phyloP scores from a whole-genome alignment of 169 alveolate genomes.

The Plasmodium billcollinsi region DNA sequence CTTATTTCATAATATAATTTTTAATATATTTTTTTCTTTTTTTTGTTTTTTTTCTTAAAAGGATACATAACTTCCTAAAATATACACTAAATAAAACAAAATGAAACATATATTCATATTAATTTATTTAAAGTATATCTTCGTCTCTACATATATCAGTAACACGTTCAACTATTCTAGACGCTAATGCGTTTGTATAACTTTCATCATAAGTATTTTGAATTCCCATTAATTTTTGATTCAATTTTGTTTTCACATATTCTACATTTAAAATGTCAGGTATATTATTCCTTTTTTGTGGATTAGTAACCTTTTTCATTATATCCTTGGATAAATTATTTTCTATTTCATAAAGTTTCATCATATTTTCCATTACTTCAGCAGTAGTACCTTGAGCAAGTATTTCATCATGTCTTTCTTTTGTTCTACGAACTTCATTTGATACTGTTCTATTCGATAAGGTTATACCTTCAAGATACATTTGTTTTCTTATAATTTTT shows the following conservation, averaged over 20 bases:
- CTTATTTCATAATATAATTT: too few relatives aligned
- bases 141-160: slow-evolving; percentile 28
- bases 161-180: slow-evolving; percentile 38
- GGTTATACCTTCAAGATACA: slow-evolving; percentile 34
- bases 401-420: slow-evolving; percentile 50
- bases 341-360: slow-evolving; percentile 34
- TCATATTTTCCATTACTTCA: slow-evolving; percentile 31
- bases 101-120: too few relatives aligned
- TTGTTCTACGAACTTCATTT: slow-evolving; percentile 34
- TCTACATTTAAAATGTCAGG: slow-evolving; percentile 5
- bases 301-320: slow-evolving; percentile 14
- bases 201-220: slow-evolving; percentile 11
- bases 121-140: slow-evolving; percentile 18
- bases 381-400: slow-evolving; percentile 8
- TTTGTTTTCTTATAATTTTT: slow-evolving; percentile 43
- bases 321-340: slow-evolving; percentile 20
- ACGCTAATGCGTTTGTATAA: background rate
- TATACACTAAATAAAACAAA: too few relatives aligned
- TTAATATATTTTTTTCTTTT: too few relatives aligned
- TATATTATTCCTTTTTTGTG: slow-evolving; percentile 6
- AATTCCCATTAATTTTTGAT: background rate
- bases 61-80: too few relatives aligned
- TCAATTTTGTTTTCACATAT: slow-evolving; percentile 11
- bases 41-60: too few relatives aligned
- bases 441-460: slow-evolving; percentile 48